Base-by-base conservation (phyloP, 148 eudicot genomes). In the Rhododendron ovatum region DNA sequence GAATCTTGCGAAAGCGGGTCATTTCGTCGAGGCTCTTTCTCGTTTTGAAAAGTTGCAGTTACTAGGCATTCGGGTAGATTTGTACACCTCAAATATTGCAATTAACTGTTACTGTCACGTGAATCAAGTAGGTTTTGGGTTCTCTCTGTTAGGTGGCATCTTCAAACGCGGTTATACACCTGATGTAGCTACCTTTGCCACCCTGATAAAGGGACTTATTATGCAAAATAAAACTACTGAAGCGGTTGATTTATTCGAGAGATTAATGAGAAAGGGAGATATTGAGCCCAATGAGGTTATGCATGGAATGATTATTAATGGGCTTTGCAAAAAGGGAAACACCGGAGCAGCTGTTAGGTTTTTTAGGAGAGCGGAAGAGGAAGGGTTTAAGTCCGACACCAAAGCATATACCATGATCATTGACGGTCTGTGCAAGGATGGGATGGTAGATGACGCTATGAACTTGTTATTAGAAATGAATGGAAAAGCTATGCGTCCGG, bases 251-350 rank as follows among this genome's bases (percentile, higher is more conserved):
- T 43, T 86, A 1, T 82, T 86, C 18, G 13, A 59, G 15, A 71
- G 8, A 63, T 50, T 26, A 47, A 51, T 71, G 5, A 12, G 41
- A 18, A 30, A 11, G 9, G 59, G 33, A 50, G 80, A 30, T 5
- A 18, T 83, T 22, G 18, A 65, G 18, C 86, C 86, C 11, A 7
- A 83, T 43, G 41, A 65, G 14, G 61, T 80, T 65, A 79, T 63
- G 24, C 80, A 59, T 41, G 75, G 82, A 5, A 71, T 86, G 0
- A 26, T 84, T 18, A 10, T 87, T 12, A 81, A 87, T 20, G 84
- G 82, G 24, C 41, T 87, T 11, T 84, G 89, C 59, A 84, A 48
- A 74, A 26, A 11, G 35, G 86, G 89, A 5, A 35, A 87, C 13
- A 24, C 51, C 22, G 43, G 18, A 18, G 7, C 10, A 12, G 86